Evolutionary conservation across 345 rosid species (phyloP), one percentile per base, ranked within the genome.

Genomic region (Rhodomyrtus tomentosa): DNA sequence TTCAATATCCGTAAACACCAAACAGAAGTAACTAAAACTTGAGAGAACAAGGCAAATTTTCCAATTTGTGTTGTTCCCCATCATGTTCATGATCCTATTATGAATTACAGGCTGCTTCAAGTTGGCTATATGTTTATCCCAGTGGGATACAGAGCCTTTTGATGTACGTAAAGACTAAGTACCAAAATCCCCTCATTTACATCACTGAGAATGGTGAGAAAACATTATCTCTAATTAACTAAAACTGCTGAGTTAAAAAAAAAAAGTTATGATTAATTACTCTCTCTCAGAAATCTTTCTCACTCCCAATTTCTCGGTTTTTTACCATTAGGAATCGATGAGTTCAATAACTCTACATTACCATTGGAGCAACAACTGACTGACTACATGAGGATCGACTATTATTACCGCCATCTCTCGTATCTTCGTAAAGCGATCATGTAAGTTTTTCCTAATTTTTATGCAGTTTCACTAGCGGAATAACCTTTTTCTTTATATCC

Each of bases 151-250:
- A 38, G 40, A 38, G 40, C 40, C 40, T 38, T 80, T 62, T 93
- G 16, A 80, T 49, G 25, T 89, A 91, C 45, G 88, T 88, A 20
- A 91, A 91, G 52, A 85, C 86, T 16, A 88, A 83, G 72, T 93
- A 93, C 40, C 85, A 87, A 25, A 87, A 85, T 24, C 92, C 93
- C 1, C 83, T 87, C n/a, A 91, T 93, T 51, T 90, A 91, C 72
- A 87, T 93, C 18, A 89, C 93, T 12, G 95, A 91, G 81, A 93
- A 90, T 54, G 95, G 95, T 93, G 86, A 86, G 6, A 40, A 55
- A 40, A 24, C 9, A 48, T 6, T 55, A 50, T 7, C 27, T 25
- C 7, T 1, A 83, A 32, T 29, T 21, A 58, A 53, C 42, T 7
- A 18, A 9, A 21, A 45, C 36, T 25, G 20, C 10, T 38, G 0